Base-by-base conservation (phyloP, 1,284 basidiomycete genomes). In the Papiliotrema flavescens region DNA sequence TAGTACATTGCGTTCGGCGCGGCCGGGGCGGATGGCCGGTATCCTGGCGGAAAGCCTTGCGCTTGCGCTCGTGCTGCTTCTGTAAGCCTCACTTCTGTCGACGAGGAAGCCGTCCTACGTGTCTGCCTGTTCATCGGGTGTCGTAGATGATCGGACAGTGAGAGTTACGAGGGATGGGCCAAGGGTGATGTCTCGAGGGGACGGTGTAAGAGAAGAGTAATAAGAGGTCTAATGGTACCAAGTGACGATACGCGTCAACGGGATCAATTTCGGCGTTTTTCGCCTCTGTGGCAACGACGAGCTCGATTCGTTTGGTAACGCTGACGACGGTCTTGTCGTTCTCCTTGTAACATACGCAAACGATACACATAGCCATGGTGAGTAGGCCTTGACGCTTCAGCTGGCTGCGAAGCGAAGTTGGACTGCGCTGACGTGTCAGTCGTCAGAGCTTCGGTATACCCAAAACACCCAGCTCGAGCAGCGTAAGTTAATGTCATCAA, bases 381-480 rank as follows among this genome's bases (percentile, higher is more conserved):
- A 51, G 49, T 19, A 9, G 20, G 5, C 11, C 7, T 7, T 40
- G 6, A 5, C 15, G 39, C 5, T 17, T n/a, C 6, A 40, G 39
- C 6, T n/a, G n/a, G 7, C 15, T 17, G n/a, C 5, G 39, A 6
- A 17, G 4, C 39, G 17, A n/a, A 17, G 23, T 15, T 23, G 42
- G 7, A 43, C 14, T 14, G 42, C 9, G 23, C 24, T 46, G 44
- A 46, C 44, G 23, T 20, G 37, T 23, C 56, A 71, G 70, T 62
- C 73, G 71, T 91, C 89, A 35, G 92, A 96, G 74, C 81, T 95
- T 13, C 83, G 91, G 65, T 95, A 96, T 73, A 95, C 92, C 0
- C 90, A 90, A 28, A 95, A 94, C 73, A 92, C 90, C 8, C 92
- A 95, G 73, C 79, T 94, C 32, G 91, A 94, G 76, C 90, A 95